Conservation (phyloP, 2,329 filamentous ascomycete species). For the Penicillium brevicompactum region DNA sequence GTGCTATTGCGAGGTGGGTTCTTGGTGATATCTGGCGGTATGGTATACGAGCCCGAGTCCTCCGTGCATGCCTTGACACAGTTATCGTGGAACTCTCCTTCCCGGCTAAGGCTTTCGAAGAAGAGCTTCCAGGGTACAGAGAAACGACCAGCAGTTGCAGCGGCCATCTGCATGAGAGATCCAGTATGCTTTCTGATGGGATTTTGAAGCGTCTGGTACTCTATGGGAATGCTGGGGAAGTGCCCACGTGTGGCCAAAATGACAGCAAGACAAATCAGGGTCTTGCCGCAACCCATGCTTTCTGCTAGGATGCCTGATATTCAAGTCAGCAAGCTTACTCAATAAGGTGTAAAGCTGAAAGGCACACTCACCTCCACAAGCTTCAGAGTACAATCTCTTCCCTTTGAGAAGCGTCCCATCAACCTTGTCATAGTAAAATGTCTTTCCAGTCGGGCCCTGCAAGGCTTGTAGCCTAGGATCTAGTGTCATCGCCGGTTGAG, state of each 20-base stretch:
- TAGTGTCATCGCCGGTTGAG: slow-evolving; percentile 62
- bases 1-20: slow-evolving; percentile 45
- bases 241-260: slow-evolving; percentile 75
- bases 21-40: slow-evolving; percentile 50
- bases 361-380: slow-evolving; percentile 66
- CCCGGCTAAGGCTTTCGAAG: slow-evolving; percentile 53
- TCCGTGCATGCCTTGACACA: slow-evolving; percentile 60
- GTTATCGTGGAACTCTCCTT: slow-evolving; percentile 54
- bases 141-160: slow-evolving; percentile 66
- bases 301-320: slow-evolving; percentile 46
- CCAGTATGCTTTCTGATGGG: slow-evolving; percentile 54
- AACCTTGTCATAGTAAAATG: slow-evolving; percentile 72
- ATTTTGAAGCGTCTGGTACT: slow-evolving; percentile 53
- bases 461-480: slow-evolving; percentile 72
- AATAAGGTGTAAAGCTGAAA: neutral
- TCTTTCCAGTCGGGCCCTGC: slow-evolving; percentile 60
- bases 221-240: slow-evolving; percentile 65
- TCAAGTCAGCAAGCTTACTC: neutral
- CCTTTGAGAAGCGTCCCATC: slow-evolving; percentile 64
- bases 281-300: slow-evolving; percentile 71
- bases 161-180: slow-evolving; percentile 74
- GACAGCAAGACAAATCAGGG: slow-evolving; percentile 77
- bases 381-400: slow-evolving; percentile 72
- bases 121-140: slow-evolving; percentile 71
- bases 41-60: slow-evolving; percentile 63